These are phyloP conservation scores for Hymenoscyphus scutula DNA, from an alignment of 2,329 filamentous ascomycete species.

Conservation along the genomic window DNA sequence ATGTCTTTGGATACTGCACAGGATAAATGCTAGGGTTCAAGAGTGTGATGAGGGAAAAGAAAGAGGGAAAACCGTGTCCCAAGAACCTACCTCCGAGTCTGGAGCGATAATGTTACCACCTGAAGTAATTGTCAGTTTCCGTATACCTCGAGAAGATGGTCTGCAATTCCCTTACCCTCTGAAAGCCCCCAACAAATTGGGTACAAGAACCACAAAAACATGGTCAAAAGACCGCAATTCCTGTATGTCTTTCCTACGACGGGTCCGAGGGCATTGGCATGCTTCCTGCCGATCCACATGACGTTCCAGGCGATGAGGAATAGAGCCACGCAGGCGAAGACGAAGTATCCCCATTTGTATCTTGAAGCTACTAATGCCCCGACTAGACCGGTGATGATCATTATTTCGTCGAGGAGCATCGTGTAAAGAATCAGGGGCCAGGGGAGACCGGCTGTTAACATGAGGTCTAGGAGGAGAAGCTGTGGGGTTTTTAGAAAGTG, in stretches of 20 bases:
- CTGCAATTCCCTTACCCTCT: slow-evolving; percentile 45
- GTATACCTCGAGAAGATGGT: neutral
- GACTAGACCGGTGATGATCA: slow-evolving; percentile 65
- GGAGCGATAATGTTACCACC: slow-evolving; percentile 60
- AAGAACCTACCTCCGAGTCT: slow-evolving; percentile 47
- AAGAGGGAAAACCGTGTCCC: too few species aligned
- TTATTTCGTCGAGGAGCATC: slow-evolving; percentile 61
- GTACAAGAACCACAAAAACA: slow-evolving; percentile 63
- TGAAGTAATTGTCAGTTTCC: neutral
- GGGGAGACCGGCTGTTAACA: slow-evolving; percentile 63
- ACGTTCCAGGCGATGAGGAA: slow-evolving; percentile 61
- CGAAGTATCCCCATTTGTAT: slow-evolving; percentile 70
- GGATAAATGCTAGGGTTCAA: too few species aligned
- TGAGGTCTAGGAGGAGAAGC: slow-evolving; percentile 58
- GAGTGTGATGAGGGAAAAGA: too few species aligned
- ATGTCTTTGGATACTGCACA: too few species aligned
- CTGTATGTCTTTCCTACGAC: slow-evolving; percentile 54
- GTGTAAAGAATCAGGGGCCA: slow-evolving; percentile 62
- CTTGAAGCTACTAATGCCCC: slow-evolving; percentile 59
- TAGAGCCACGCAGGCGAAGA: slow-evolving; percentile 53
- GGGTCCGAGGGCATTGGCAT: slow-evolving; percentile 53
- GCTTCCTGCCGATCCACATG: slow-evolving; percentile 51
- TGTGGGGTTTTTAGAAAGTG: slow-evolving; percentile 9
- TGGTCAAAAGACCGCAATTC: slow-evolving; percentile 55
- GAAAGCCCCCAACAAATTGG: slow-evolving; percentile 62